Percentiles rank a stretch among this genome's conserved stretches.
These are phyloP conservation scores for Pleodorina starrii DNA, from an alignment of 139 green algal species.

Conservation along the genomic window DNA sequence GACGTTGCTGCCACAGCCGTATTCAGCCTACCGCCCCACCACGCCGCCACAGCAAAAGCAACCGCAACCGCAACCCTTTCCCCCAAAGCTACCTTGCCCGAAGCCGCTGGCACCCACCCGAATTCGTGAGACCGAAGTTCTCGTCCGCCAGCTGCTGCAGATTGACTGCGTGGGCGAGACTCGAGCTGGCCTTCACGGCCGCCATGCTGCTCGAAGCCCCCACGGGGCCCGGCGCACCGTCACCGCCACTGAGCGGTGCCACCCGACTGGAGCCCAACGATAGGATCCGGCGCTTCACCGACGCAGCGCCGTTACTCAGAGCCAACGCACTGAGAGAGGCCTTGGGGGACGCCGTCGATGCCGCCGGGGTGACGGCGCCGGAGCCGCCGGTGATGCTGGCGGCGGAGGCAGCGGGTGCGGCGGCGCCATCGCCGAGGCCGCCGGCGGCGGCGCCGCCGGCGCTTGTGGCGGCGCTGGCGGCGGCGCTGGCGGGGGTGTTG, in stretches of 20 bases:
- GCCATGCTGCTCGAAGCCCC: background rate
- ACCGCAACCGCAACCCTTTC: no score
- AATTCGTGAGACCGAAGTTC: background rate
- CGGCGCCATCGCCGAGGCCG: background rate
- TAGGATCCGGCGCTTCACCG: slow-evolving; percentile 2
- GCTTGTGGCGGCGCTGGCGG: background rate
- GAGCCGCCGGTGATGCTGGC: no score
- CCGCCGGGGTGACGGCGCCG: background rate
- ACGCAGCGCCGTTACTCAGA: background rate
- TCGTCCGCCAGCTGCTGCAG: slow-evolving; percentile 40
- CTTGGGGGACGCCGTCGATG: background rate
- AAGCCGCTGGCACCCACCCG: no score
- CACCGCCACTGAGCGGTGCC: background rate
- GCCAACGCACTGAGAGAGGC: background rate
- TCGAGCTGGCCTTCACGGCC: background rate
- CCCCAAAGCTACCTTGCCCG: no score
- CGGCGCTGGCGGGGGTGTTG: background rate
- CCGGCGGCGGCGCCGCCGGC: background rate
- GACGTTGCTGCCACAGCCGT: no score
- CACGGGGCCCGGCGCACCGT: no score
- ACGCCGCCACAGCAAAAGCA: no score
- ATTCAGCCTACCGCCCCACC: no score
- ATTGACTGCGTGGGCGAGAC: slow-evolving; percentile 1
- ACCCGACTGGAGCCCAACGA: background rate
- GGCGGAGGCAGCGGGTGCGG: background rate